These are phyloP conservation scores for Aspergillus intermedius DNA, from an alignment of 2,329 filamentous ascomycete species.

Conservation along the genomic window DNA sequence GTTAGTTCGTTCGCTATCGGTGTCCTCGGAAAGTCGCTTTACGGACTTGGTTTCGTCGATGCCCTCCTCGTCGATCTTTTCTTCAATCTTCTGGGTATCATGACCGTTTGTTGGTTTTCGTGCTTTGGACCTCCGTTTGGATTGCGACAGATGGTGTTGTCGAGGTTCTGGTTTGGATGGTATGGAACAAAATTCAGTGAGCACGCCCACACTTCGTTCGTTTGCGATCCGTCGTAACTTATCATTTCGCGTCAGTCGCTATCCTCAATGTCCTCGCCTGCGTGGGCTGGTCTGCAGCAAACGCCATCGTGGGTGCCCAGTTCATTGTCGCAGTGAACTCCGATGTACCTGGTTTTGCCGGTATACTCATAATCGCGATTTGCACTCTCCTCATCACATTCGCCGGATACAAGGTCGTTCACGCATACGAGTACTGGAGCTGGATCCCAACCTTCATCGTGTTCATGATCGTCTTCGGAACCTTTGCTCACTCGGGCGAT, in stretches of 20 bases:
- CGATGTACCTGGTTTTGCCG: slow-evolving; percentile 63
- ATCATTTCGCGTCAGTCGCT: slow-evolving; percentile 45
- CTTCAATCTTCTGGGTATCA: slow-evolving; percentile 66
- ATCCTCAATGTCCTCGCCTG: slow-evolving; percentile 65
- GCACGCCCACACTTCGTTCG: slow-evolving; percentile 16
- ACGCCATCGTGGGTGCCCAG: slow-evolving; percentile 73
- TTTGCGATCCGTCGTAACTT: slow-evolving; percentile 4
- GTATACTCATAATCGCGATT: slow-evolving; percentile 66
- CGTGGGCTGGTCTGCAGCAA: slow-evolving; percentile 69
- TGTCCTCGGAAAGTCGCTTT: slow-evolving; percentile 61
- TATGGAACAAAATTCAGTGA: slow-evolving; percentile 61
- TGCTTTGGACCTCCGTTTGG: slow-evolving; percentile 70
- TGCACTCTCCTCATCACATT: slow-evolving; percentile 64
- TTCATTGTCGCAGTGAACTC: slow-evolving; percentile 67
- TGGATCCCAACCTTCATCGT: slow-evolving; percentile 69
- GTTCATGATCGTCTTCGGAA: slow-evolving; percentile 64
- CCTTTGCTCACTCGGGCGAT: slow-evolving; percentile 60
- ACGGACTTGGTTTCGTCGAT: slow-evolving; percentile 65
- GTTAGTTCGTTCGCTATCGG: slow-evolving; percentile 71
- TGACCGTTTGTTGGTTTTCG: slow-evolving; percentile 70
- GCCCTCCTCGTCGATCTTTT: slow-evolving; percentile 66
- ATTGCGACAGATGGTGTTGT: slow-evolving; percentile 73
- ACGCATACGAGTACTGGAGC: slow-evolving; percentile 67
- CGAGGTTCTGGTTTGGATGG: slow-evolving; percentile 69
- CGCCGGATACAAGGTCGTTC: slow-evolving; percentile 70